Evolutionary conservation across 2,329 filamentous ascomycete species (phyloP), one percentile per base, ranked within the genome.

Genomic region (Xylariaceae sp.): DNA sequence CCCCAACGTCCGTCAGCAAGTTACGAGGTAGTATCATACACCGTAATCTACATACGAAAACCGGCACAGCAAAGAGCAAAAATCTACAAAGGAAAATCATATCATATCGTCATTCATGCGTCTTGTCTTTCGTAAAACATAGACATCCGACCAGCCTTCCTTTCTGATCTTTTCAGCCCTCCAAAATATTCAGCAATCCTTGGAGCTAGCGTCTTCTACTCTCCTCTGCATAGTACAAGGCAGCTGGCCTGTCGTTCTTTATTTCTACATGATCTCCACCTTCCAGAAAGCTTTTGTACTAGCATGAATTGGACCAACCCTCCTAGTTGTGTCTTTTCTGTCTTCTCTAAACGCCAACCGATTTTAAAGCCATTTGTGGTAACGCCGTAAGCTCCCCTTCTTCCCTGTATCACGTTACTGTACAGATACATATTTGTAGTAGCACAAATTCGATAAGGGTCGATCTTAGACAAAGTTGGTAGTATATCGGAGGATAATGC

Each of bases 51-150:
- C 20, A 16, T 39, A n/a, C 18, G 29, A 44, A 7, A 32, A 16
- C 24, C 15, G 30, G 6, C 23, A 6, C 13, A 40, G 15, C 2
- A 33, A 41, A 15, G 29, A 32, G 10, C 15, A 42, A 4, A 21
- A 41, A 30, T 42, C 16, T 49, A 9, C 16, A 21, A n/a, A 50
- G 41, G 48, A 47, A 64, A 57, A 53, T 67, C 57, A 63, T 65
- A 60, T 64, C 65, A 65, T 68, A 60, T 68, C 65, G 54, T 70
- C 66, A 69, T 67, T 68, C 67, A 66, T 69, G 57, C 61, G 62
- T 67, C 41, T 53, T 52, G 37, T 52, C 60, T 55, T 57, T 69
- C 64, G 58, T 68, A 62, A 68, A 64, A 63, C 44, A 57, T 64
- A 55, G 58, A 59, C 57, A 54, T 57, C 44, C 20, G 36, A n/a